Evolutionary conservation across 208 protist species (phyloP), one percentile per base, ranked within the genome.

Genomic region (Spongospora subterranea): DNA sequence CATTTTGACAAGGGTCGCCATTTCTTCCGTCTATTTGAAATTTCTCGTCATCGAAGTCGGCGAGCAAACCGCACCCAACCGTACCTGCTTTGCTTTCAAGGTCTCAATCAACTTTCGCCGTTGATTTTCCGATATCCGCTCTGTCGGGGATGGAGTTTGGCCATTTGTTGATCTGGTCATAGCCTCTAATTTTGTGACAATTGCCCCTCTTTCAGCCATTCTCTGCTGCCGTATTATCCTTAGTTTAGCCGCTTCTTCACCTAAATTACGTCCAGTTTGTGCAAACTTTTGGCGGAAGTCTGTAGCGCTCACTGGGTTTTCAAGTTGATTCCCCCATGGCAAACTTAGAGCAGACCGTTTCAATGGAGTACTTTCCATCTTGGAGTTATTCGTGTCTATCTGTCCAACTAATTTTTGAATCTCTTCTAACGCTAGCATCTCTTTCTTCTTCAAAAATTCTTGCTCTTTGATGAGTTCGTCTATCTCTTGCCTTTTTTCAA

Each of bases 391-490:
- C 35, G 71, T 17, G 35, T 35, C n/a, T 20, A 82, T 82, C 35
- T 40, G 6, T 43, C 35, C 11, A 6, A 82, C n/a, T 13, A 82
- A 43, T 43, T n/a, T 6, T 35, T 82, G 17, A 43, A 82, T 82
- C n/a, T 82, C 71, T 35, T 35, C 17, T 17, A 82, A 43, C 17
- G 71, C 71, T 6, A 6, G 6, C 6, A n/a, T 43, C 71, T 82
- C 71, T n/a, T 82, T 82, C n/a, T 82, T 6, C 71, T 82, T 82
- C n/a, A 82, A 82, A 20, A 82, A n/a, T n/a, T 82, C 71, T 43
- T 82, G 71, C 71, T 82, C 71, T 43, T 82, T 82, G n/a, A 43
- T 82, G 17, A 82, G 71, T 43, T 82, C 71, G 6, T 82, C 71
- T 35, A 82, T 39, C 6, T 82, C 71, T 40, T 13, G 35, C 6